Percentiles rank a stretch among this genome's conserved stretches.
Conservation (phyloP, 2,329 filamentous ascomycete species). For the Pseudonectria foliicola region DNA sequence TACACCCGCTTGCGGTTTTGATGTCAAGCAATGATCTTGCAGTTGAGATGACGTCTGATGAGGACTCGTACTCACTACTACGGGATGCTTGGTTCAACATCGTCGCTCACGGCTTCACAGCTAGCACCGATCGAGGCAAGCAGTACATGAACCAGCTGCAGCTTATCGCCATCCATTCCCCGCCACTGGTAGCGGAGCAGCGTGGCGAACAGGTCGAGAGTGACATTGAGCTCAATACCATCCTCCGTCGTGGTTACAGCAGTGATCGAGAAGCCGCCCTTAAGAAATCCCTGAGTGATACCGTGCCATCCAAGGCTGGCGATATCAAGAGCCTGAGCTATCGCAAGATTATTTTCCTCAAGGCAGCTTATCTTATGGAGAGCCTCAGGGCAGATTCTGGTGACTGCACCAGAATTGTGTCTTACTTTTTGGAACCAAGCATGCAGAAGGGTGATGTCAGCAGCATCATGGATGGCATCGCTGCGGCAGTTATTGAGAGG, state of each 20-base stretch:
- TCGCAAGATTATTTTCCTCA: conserved; percentile 84
- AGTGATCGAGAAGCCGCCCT: conserved; percentile 71
- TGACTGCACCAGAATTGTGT: conserved; percentile 81
- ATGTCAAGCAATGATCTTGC: conserved; percentile 60
- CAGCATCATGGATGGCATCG: conserved; percentile 57
- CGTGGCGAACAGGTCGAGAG: conserved; percentile 87
- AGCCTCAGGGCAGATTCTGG: conserved; percentile 78
- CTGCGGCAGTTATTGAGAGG: conserved; percentile 63
- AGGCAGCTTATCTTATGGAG: conserved; percentile 84
- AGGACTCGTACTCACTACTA: conserved; percentile 65
- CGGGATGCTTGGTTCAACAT: conserved; percentile 98
- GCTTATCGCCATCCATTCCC: conserved; percentile 78
- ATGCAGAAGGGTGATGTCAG: conserved; percentile 59
- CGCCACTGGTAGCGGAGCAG: conserved; percentile 80
- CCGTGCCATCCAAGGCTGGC: conserved; percentile 67
- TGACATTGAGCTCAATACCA: conserved; percentile 93
- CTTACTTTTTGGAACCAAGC: conserved; percentile 92
- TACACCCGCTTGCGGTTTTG: conserved; percentile 81
- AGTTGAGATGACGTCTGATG: conserved; percentile 44
- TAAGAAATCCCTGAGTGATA: conserved; percentile 66
- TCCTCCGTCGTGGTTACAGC: conserved; percentile 79
- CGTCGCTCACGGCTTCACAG: conserved; percentile 82
- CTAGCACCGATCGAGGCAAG: conserved; percentile 65
- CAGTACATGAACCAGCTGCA: conserved; percentile 70
- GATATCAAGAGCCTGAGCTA: conserved; percentile 82